Evolutionary conservation across 179 eudicot genomes (phyloP).

Genomic region (Patellifolia procumbens): DNA sequence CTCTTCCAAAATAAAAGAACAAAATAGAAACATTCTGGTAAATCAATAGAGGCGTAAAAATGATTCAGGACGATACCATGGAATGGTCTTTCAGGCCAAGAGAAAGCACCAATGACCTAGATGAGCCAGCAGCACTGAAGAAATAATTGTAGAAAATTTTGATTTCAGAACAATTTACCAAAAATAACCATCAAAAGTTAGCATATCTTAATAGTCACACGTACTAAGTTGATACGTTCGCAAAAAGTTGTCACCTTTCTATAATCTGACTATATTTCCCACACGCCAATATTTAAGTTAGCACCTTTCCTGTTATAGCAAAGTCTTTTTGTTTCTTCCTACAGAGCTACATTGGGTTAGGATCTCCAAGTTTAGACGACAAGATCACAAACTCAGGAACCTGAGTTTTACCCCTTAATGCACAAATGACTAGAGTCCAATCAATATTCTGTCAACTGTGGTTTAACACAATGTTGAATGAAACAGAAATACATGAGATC

Average conservation of each 20-base stretch:
- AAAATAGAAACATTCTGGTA: not conserved
- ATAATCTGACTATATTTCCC: too few species aligned
- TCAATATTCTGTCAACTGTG: too few species aligned
- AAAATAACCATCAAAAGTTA: not conserved
- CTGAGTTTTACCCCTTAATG: not conserved
- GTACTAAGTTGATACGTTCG: too few species aligned
- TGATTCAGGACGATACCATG: constrained; percentile 41
- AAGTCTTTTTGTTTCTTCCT: too few species aligned
- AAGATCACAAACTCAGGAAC: not conserved
- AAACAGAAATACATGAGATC: too few species aligned
- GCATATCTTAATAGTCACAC: too few species aligned
- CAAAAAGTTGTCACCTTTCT: too few species aligned
- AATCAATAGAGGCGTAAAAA: not conserved
- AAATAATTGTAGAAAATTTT: not conserved
- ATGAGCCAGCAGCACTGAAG: constrained; percentile 65
- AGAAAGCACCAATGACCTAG: constrained; percentile 67
- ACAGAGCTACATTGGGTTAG: not conserved
- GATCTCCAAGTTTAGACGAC: not conserved
- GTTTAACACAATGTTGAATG: too few species aligned
- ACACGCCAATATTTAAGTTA: too few species aligned
- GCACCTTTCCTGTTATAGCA: too few species aligned
- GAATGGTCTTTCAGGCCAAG: constrained; percentile 92
- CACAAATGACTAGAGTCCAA: not conserved
- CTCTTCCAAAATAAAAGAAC: too few species aligned
- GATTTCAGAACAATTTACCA: not conserved